Evolutionary conservation across 75 land plant species (phyloP).

Genomic region (Pseudotsuga menziesii): DNA sequence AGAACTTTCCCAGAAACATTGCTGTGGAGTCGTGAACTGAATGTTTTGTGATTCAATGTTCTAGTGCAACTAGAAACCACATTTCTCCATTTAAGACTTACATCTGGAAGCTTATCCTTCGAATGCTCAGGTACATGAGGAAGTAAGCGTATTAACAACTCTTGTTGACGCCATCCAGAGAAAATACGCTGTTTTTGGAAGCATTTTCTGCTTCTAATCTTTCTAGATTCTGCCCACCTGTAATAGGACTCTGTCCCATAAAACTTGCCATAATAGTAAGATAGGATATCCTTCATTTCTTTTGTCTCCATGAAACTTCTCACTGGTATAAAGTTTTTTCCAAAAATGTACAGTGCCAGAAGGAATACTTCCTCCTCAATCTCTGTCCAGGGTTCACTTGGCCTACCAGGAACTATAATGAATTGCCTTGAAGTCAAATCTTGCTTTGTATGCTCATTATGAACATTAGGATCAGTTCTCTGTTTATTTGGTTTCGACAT

Average conservation of each 20-base stretch:
- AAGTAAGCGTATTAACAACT: slow-evolving; percentile 48
- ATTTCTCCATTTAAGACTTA: slow-evolving; percentile 18
- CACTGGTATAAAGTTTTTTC: slow-evolving; percentile 48
- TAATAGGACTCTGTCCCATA: slow-evolving; percentile 33
- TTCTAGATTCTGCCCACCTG: slow-evolving; percentile 63
- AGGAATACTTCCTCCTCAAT: slow-evolving; percentile 46
- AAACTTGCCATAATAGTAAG: slow-evolving; percentile 67
- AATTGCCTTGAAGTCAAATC: slow-evolving; percentile 6
- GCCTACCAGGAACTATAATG: slow-evolving; percentile 31
- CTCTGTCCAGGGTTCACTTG: slow-evolving; percentile 36
- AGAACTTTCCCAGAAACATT: background rate
- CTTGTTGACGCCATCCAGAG: slow-evolving; percentile 67
- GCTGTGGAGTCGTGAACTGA: background rate
- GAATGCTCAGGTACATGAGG: slow-evolving; percentile 28
- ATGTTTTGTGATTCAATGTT: background rate
- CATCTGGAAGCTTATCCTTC: slow-evolving; percentile 40
- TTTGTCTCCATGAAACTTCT: slow-evolving; percentile 42
- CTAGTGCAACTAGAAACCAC: background rate
- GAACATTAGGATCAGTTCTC: background rate
- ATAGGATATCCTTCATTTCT: slow-evolving; percentile 43
- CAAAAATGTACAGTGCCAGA: slow-evolving; percentile 72
- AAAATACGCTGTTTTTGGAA: slow-evolving; percentile 49
- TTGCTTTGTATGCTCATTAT: background rate
- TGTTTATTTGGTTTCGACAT: slow-evolving; percentile 5
- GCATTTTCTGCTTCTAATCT: slow-evolving; percentile 36